Conservation (phyloP, 345 rosid species). For the Eucalyptus sp. region DNA sequence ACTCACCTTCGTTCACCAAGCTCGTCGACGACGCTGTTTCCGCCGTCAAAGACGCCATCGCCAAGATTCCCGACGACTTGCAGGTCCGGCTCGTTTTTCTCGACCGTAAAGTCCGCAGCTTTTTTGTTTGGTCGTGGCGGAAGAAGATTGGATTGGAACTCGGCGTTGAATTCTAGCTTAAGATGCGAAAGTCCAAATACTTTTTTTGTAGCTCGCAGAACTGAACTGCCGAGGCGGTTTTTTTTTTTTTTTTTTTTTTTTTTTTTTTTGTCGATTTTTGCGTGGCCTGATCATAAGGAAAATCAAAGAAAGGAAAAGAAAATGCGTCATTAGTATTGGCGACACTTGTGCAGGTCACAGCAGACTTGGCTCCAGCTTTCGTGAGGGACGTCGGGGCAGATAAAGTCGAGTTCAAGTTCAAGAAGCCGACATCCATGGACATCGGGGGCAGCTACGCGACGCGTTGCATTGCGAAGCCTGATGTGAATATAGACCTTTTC, state of each 20-base stretch:
- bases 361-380: slow-evolving; percentile 51
- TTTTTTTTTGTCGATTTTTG: not conserved
- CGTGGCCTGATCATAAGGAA: not conserved
- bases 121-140: not conserved
- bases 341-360: slow-evolving; percentile 36
- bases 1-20: slow-evolving; percentile 27
- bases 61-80: slow-evolving; percentile 30
- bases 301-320: not conserved
- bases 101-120: not conserved
- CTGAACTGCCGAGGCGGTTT: not conserved
- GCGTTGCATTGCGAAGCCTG: slow-evolving; percentile 50
- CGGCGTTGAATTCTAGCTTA: not conserved
- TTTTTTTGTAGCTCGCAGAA: not conserved
- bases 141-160: not conserved
- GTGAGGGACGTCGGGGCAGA: slow-evolving; percentile 71
- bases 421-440: slow-evolving; percentile 48
- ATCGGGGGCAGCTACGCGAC: slow-evolving; percentile 72
- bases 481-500: slow-evolving; percentile 55
- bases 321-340: not conserved
- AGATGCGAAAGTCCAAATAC: not conserved
- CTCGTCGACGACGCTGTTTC: slow-evolving; percentile 40
- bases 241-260: not conserved
- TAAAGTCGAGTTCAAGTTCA: slow-evolving; percentile 68
- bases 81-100: slow-evolving; percentile 10
- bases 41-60: slow-evolving; percentile 25